These are phyloP conservation scores for Geotrichum restrictum DNA, from an alignment of 1,139 yeast species.

Conservation along the genomic window DNA sequence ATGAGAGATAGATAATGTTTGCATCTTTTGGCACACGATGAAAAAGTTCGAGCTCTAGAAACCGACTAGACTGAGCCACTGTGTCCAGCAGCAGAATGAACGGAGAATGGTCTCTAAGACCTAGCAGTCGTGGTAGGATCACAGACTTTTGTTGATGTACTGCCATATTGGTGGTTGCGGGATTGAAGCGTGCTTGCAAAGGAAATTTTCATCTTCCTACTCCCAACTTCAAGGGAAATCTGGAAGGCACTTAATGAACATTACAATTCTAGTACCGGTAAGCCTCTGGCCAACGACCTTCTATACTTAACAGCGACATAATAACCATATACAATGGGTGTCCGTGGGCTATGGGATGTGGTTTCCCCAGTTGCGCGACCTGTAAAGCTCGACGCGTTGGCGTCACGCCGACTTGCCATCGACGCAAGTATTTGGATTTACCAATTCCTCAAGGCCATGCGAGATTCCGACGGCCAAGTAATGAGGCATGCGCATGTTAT, in stretches of 20 bases:
- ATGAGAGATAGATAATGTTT: constrained; percentile 52
- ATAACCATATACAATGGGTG: constrained; percentile 66
- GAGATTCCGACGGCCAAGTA: constrained; percentile 80
- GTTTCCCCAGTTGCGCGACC: constrained; percentile 89
- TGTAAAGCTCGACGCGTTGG: constrained; percentile 76
- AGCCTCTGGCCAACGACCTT: background rate
- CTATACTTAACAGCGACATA: background rate
- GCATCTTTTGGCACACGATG: constrained; percentile 36
- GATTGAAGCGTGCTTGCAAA: no score
- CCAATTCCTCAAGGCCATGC: constrained; percentile 90
- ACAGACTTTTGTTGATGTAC: constrained; percentile 35
- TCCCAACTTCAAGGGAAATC: no score
- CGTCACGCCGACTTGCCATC: constrained; percentile 75
- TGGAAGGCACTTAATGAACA: no score
- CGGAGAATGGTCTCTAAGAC: constrained; percentile 69
- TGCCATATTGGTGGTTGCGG: constrained; percentile 10
- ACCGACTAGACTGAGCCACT: constrained; percentile 59
- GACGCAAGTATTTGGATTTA: constrained; percentile 99
- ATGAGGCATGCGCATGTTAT: constrained; percentile 79
- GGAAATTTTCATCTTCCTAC: background rate
- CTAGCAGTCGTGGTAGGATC: constrained; percentile 49
- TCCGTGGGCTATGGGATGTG: constrained; percentile 89
- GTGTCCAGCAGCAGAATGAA: constrained; percentile 67
- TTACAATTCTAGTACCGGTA: no score
- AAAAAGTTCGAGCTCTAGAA: constrained; percentile 56